Conservation (phyloP, 257 asterid species). For the Phtheirospermum japonicum region DNA sequence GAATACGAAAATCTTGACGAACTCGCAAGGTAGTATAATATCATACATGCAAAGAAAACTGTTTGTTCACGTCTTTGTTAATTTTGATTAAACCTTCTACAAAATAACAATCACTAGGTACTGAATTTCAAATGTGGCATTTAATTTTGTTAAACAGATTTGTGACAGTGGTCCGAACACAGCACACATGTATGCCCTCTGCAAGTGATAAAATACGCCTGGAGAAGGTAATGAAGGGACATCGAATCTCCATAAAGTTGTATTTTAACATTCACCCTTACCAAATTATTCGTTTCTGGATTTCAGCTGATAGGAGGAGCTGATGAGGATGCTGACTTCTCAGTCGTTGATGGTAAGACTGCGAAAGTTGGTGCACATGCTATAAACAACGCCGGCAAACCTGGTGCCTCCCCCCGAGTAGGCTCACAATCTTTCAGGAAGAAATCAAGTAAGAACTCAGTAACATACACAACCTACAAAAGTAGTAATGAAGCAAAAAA, state of each 20-base stretch:
- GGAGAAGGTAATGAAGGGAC: constrained; percentile 56
- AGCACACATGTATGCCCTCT: constrained; percentile 83
- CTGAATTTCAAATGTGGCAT: constrained; percentile 10
- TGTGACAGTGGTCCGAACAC: constrained; percentile 76
- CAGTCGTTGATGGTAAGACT: constrained; percentile 40
- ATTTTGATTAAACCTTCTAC: constrained; percentile 14
- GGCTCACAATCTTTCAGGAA: constrained; percentile 37
- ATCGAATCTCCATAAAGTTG: neutral
- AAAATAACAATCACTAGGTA: neutral
- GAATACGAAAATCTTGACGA: too few species aligned
- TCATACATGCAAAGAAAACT: neutral
- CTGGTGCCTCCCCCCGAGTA: constrained; percentile 27
- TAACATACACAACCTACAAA: constrained; percentile 24
- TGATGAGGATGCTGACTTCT: constrained; percentile 59
- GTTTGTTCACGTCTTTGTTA: neutral
- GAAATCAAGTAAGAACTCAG: constrained; percentile 33
- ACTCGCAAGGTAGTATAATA: neutral
- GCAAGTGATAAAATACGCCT: constrained; percentile 61
- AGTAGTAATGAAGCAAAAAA: constrained; percentile 39
- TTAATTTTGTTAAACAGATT: constrained; percentile 48
- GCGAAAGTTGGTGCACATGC: constrained; percentile 27
- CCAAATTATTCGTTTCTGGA: constrained; percentile 13
- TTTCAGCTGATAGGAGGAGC: constrained; percentile 76
- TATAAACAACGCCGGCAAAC: constrained; percentile 33
- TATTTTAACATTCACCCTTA: neutral